Evolutionary conservation across 2,329 filamentous ascomycete species (phyloP), one percentile per base, ranked within the genome.

Genomic region (Nannizziopsis barbatae): DNA sequence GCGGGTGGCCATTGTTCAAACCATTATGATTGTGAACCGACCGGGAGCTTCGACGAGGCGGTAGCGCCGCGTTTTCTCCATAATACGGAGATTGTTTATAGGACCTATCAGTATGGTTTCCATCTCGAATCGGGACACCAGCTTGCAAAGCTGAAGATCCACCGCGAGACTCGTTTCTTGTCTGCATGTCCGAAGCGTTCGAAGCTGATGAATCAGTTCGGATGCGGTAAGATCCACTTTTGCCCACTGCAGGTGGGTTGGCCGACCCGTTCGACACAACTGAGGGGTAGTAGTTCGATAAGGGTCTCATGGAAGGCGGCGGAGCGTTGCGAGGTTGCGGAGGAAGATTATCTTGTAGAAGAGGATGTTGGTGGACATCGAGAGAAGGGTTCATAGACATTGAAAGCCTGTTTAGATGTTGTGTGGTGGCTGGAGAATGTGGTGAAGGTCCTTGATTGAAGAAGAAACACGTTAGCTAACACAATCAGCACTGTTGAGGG

Each of bases 41-140:
- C 62, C 81, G 79, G 9, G 88, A 95, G 58, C 81, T 84, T 61
- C 83, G 78, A 57, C 88, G 79, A 37, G 84, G 83, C 39, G 87
- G 86, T 51, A 84, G 65, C 11, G 81, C 78, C 4, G 77, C 79
- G 61, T 76, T 80, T 11, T 71, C 74, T 27, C 68, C 64, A 33
- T 74, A 71, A 42, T 76, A 71, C 55, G 78, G 79, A 45, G 74
- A 71, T 52, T 77, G 74, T 47, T 78, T 77, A 62, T 89, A 87
- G 27, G 78, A 73, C 55, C 80, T 75, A 52, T 86, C 81, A 60
- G 76, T 76, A 59, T 84, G 77, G 60, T 80, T 87, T 17, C 75
- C 71, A 57, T 89, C 84, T 57, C 84, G 74, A 31, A 78, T 75
- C 2, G 81, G 80, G 41, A 82, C 73, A 14, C 75, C 72, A 10